phyloP scores from a whole-genome alignment of 2,329 filamentous ascomycete species.

The Aspergillus sp. region DNA sequence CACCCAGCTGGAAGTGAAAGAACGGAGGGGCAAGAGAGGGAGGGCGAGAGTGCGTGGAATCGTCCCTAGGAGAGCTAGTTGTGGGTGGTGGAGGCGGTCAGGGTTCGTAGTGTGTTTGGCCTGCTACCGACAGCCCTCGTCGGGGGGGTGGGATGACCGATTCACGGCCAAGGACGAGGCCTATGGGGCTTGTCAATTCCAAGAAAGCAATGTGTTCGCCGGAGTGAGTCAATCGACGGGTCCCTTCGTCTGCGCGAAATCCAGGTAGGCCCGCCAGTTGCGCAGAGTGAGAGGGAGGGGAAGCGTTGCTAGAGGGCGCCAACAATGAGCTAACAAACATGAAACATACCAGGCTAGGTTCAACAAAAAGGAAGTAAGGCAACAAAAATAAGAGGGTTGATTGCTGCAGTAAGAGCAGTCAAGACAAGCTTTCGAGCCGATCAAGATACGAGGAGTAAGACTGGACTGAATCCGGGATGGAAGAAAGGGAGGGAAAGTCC shows the following conservation, averaged over 20 bases:
- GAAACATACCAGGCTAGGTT: not conserved
- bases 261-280: slow-evolving; percentile 7
- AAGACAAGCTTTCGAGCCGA: not conserved
- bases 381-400: not conserved
- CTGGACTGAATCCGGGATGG: not conserved
- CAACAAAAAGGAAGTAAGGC: not conserved
- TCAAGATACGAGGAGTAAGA: not conserved
- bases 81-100: slow-evolving; percentile 33
- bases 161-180: not conserved
- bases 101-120: slow-evolving; percentile 15
- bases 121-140: slow-evolving; percentile 11
- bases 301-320: slow-evolving; percentile 12
- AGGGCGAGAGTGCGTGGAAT: slow-evolving; percentile 5
- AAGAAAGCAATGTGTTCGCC: not conserved
- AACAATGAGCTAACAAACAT: slow-evolving; percentile 16
- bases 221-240: not conserved
- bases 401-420: not conserved
- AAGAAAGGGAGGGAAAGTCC: slow-evolving; percentile 6
- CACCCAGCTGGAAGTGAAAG: not conserved
- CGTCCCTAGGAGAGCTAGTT: slow-evolving; percentile 12
- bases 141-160: not conserved
- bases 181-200: not conserved
- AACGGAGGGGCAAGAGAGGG: slow-evolving; percentile 1
- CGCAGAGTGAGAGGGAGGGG: slow-evolving; percentile 14
- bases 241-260: not conserved